Percentiles rank a stretch among this genome's conserved stretches.
phyloP scores from a whole-genome alignment of 306 rosid species.

The Quercus agrifolia region DNA sequence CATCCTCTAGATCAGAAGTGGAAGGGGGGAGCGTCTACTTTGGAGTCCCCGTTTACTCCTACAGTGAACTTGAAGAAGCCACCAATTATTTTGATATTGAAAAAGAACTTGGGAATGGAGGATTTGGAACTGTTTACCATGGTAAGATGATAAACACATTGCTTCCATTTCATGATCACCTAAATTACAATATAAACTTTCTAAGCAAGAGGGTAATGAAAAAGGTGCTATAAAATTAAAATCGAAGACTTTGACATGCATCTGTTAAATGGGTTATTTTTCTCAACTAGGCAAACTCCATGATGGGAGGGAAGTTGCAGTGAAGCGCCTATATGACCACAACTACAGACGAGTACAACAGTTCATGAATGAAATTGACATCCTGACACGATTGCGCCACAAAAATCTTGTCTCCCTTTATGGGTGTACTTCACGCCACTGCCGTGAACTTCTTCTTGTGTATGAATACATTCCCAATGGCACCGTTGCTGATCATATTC shows the following conservation, averaged over 20 bases:
- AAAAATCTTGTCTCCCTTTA: constrained; percentile 53
- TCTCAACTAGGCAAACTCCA: constrained; percentile 41
- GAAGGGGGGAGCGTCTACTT: constrained; percentile 24
- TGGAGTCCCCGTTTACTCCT: constrained; percentile 33
- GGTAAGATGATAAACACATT: too few relatives aligned
- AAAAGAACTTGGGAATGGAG: constrained; percentile 49
- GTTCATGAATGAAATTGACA: constrained; percentile 54
- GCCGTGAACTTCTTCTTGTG: constrained; percentile 55
- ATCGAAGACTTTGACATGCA: neutral
- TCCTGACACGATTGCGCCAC: constrained; percentile 53
- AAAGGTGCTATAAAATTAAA: too few relatives aligned
- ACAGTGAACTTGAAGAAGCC: constrained; percentile 34
- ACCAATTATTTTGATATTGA: constrained; percentile 36
- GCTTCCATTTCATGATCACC: too few relatives aligned
- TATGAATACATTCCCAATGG: constrained; percentile 62
- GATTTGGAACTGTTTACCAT: constrained; percentile 31
- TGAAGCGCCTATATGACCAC: constrained; percentile 56
- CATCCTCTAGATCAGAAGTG: constrained; percentile 23
- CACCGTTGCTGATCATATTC: constrained; percentile 61
- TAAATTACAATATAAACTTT: too few relatives aligned
- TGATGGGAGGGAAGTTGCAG: constrained; percentile 77
- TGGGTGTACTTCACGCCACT: constrained; percentile 60
- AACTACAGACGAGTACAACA: constrained; percentile 48
- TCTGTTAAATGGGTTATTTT: neutral
- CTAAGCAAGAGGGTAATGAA: too few relatives aligned